Percentiles rank a stretch among this genome's conserved stretches.
These are phyloP conservation scores for Meripilus lineatus DNA, from an alignment of 1,284 basidiomycete genomes.

Conservation along the genomic window DNA sequence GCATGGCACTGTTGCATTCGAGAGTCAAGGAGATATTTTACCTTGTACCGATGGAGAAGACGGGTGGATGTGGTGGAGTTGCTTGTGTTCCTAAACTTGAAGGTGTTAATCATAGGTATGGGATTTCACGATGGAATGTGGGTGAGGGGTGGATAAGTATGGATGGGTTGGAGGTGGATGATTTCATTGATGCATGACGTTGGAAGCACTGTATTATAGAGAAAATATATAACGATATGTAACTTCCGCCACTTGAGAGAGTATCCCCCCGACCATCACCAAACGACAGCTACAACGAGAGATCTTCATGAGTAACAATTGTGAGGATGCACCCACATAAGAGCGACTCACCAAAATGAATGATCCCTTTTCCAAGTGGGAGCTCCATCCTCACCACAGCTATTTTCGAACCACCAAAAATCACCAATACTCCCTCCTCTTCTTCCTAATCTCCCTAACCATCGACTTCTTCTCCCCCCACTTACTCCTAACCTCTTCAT, in stretches of 20 bases:
- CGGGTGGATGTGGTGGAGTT: slow-evolving; percentile 71
- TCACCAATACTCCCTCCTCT: slow-evolving; percentile 35
- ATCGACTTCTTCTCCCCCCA: slow-evolving; percentile 35
- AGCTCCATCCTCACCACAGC: too few species aligned
- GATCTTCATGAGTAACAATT: too few species aligned
- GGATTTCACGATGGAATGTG: slow-evolving; percentile 53
- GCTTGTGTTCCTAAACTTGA: slow-evolving; percentile 70
- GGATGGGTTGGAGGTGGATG: slow-evolving; percentile 31
- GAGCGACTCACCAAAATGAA: too few species aligned
- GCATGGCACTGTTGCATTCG: slow-evolving; percentile 90
- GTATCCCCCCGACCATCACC: too few species aligned
- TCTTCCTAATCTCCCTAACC: slow-evolving; percentile 27
- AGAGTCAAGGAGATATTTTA: slow-evolving; percentile 83
- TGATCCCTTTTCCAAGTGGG: too few species aligned
- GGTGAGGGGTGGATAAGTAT: slow-evolving; percentile 10
- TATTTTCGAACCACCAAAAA: too few species aligned
- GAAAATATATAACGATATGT: too few species aligned
- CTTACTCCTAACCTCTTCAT: slow-evolving; percentile 23
- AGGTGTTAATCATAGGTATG: slow-evolving; percentile 81
- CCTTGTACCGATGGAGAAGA: slow-evolving; percentile 62
- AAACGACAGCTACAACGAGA: too few species aligned
- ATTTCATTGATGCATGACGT: slow-evolving; percentile 37
- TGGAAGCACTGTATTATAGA: neutral
- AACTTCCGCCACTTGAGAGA: too few species aligned
- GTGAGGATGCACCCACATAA: too few species aligned